A percentile compares a stretch with the other conserved stretches of the same genome.
phyloP scores from a whole-genome alignment of 164 flowering plant genomes.

The Taxillus chinensis region DNA sequence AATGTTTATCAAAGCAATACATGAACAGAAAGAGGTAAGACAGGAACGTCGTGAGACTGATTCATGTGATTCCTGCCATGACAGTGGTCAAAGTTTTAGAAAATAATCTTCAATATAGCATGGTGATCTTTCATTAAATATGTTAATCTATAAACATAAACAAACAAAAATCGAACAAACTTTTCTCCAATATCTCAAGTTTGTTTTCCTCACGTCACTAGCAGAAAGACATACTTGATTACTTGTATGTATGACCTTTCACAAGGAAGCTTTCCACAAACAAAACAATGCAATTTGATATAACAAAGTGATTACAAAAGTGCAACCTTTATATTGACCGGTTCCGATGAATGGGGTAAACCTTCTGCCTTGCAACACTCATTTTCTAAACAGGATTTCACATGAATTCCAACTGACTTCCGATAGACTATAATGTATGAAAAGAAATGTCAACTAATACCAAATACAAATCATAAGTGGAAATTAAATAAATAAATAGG shows the following conservation, averaged over 20 bases:
- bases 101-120: not conserved
- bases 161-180: too few species aligned
- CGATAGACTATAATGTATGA: conserved; percentile 18
- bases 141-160: too few species aligned
- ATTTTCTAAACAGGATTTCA: conserved; percentile 41
- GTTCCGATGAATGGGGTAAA: conserved; percentile 23
- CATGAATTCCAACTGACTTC: conserved; percentile 21
- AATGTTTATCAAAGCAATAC: conserved; percentile 33
- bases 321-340: conserved; percentile 19
- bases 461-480: too few species aligned
- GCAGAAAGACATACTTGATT: too few species aligned
- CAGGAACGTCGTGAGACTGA: conserved; percentile 48
- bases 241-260: too few species aligned
- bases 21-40: conserved; percentile 52
- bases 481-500: too few species aligned
- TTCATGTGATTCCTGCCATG: conserved; percentile 25
- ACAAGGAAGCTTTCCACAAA: too few species aligned
- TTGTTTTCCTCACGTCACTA: too few species aligned
- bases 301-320: not conserved
- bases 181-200: too few species aligned
- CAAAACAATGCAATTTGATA: too few species aligned
- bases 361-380: conserved; percentile 17
- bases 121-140: too few species aligned
- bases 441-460: not conserved
- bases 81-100: not conserved